Evolutionary conservation across 2,329 filamentous ascomycete genomes (phyloP), one percentile per base, ranked within the genome.

Genomic region (Stenocarpella maydis): DNA sequence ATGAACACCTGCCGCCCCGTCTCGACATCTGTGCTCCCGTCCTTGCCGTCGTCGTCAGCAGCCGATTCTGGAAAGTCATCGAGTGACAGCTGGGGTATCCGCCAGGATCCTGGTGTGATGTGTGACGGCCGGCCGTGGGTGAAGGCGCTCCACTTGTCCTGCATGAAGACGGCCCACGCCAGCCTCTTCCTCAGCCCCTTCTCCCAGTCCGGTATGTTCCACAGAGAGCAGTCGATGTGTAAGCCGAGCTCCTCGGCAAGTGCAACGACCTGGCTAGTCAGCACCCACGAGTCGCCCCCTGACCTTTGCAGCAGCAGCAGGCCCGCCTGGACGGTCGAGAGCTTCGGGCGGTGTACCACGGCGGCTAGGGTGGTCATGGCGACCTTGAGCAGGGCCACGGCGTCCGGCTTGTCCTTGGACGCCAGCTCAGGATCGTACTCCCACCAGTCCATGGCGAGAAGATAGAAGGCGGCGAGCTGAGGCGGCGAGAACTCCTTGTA

Each of bases 91-190:
- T 84, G 77, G 68, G 86, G 85, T 8, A 97, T 93, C 2, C 91
- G 93, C 94, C 94, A 97, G 78, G 97, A 88, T 61, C 84, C 82
- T 21, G 83, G 78, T 72, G 88, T 87, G 49, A 90, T 87, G 73
- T 97, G 94, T 4, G 93, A 96, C 0, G 94, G 94, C 12, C 94
- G 90, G 54, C 94, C 94, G 76, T 97, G 92, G 26, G 96, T 90
- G 28, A 97, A 84, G 2, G 94, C 91, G 19, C 92, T 93, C 94
- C 94, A 97, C 79, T 87, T 80, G 73, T 91, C 89, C 74, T 91
- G 89, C 82, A 90, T 88, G 72, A 85, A 91, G 0, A 90, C 77
- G 2, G 85, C 88, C 89, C 90, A 92, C 0, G 87, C 88, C 0
- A 91, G 78, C 14, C 90, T 80, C 73, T 87, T 87, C 19, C 90